A percentile compares a stretch with the other conserved stretches of the same genome.
phyloP scores from a whole-genome alignment of 176 grass and related monocot genomes.

The Cenchrus fungigraminus region DNA sequence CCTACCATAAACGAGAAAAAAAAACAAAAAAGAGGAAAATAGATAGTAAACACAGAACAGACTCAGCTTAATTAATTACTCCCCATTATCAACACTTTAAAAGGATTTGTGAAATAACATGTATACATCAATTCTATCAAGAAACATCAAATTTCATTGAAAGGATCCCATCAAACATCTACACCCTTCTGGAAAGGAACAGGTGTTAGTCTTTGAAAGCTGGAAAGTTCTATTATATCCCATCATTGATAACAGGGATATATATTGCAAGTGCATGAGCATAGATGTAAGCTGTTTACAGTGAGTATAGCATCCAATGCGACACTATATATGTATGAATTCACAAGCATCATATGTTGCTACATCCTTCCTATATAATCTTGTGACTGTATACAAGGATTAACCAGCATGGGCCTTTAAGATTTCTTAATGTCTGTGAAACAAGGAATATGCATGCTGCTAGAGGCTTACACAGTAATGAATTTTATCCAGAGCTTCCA shows the following conservation, averaged over 20 bases:
- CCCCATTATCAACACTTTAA: background rate
- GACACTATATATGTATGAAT: background rate
- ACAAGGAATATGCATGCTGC: conserved; percentile 28
- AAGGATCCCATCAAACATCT: background rate
- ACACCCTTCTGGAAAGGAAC: background rate
- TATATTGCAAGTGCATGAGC: conserved; percentile 9
- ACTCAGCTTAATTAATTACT: background rate
- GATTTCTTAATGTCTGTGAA: background rate
- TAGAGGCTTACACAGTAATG: conserved; percentile 61
- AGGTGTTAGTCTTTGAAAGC: background rate
- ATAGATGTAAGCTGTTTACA: background rate
- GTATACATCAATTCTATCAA: background rate
- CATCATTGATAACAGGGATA: background rate
- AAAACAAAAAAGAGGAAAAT: background rate
- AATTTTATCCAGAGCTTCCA: conserved; percentile 52
- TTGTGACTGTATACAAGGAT: background rate
- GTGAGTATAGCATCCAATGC: background rate
- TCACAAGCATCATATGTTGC: background rate
- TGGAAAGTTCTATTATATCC: background rate
- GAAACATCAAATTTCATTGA: background rate
- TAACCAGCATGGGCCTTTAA: background rate
- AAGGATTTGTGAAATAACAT: background rate
- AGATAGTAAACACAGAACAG: conserved; percentile 5
- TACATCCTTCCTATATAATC: background rate
- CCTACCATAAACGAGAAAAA: background rate